Percentiles rank a stretch among this genome's conserved stretches.
Conservation (phyloP, 371 early-diverging fungal species). For the Mucor plumbeus region DNA sequence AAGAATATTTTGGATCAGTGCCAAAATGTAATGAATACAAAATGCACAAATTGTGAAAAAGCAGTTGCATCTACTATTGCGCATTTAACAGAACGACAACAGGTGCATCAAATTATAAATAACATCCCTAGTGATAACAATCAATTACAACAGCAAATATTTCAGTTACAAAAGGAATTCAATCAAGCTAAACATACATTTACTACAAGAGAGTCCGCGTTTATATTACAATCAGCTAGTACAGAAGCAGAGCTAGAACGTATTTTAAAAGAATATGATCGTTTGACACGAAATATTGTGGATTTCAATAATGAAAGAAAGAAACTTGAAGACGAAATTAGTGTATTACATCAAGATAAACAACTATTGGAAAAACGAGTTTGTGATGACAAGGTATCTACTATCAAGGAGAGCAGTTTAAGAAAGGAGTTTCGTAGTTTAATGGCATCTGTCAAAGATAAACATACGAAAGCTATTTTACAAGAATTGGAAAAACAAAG, state of each 20-base stretch:
- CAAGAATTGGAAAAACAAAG: conserved; percentile 45
- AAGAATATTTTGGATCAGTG: background rate
- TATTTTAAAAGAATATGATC: conserved; percentile 54
- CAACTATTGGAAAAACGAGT: conserved; percentile 36
- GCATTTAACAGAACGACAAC: background rate
- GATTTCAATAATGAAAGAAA: conserved; percentile 53
- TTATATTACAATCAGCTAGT: conserved; percentile 43
- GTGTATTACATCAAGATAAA: conserved; percentile 30
- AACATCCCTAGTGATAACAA: background rate
- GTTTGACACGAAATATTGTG: conserved; percentile 51
- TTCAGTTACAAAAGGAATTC: background rate
- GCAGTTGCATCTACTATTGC: background rate
- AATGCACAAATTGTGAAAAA: background rate
- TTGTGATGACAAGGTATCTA: conserved; percentile 35
- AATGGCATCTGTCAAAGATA: conserved; percentile 53
- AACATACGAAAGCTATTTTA: conserved; percentile 49
- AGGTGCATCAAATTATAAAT: background rate
- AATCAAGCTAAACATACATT: conserved; percentile 35
- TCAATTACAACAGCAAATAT: conserved; percentile 1
- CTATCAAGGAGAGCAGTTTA: conserved; percentile 42
- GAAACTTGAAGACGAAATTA: conserved; percentile 34
- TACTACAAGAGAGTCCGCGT: conserved; percentile 41
- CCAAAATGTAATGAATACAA: background rate
- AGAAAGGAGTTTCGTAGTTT: conserved; percentile 63
- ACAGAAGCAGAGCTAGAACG: conserved; percentile 49